Conservation (phyloP, 2,329 filamentous ascomycete genomes). For the Sporothrix variecibatus region DNA sequence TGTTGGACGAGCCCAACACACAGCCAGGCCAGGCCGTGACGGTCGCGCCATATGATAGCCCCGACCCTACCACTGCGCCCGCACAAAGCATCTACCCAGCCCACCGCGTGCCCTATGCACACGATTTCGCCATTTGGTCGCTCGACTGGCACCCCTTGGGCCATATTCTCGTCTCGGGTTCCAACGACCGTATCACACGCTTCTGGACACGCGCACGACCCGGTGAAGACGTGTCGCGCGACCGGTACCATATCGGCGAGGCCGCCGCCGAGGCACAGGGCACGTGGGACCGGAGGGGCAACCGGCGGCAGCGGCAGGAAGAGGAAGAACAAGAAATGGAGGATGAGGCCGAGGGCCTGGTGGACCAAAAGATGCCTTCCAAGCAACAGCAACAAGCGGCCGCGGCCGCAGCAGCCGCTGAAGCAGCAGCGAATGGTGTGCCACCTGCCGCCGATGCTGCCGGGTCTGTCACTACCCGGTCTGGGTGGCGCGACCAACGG, state of each 20-base stretch:
- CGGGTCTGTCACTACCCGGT: conserved; percentile 61
- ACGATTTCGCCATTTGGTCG: conserved; percentile 96
- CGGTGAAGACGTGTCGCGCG: conserved; percentile 79
- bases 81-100: conserved; percentile 91
- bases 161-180: conserved; percentile 91
- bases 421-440: conserved; percentile 42
- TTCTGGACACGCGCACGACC: conserved; percentile 94
- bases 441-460: conserved; percentile 51
- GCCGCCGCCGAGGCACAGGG: conserved; percentile 89
- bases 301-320: conserved; percentile 77
- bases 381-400: conserved; percentile 43
- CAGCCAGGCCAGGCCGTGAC: conserved; percentile 59
- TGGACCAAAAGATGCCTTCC: conserved; percentile 82
- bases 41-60: conserved; percentile 79
- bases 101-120: conserved; percentile 82
- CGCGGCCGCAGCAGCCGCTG: not conserved
- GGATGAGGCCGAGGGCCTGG: conserved; percentile 88
- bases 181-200: conserved; percentile 92
- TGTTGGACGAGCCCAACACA: conserved; percentile 92
- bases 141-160: conserved; percentile 97
- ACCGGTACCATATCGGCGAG: conserved; percentile 94
- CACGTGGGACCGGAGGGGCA: conserved; percentile 84
- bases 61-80: conserved; percentile 76
- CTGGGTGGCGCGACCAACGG: conserved; percentile 43
- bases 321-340: conserved; percentile 93